Conservation (phyloP, 768 basidiomycete genomes). For the Lactarius akahatsu region DNA sequence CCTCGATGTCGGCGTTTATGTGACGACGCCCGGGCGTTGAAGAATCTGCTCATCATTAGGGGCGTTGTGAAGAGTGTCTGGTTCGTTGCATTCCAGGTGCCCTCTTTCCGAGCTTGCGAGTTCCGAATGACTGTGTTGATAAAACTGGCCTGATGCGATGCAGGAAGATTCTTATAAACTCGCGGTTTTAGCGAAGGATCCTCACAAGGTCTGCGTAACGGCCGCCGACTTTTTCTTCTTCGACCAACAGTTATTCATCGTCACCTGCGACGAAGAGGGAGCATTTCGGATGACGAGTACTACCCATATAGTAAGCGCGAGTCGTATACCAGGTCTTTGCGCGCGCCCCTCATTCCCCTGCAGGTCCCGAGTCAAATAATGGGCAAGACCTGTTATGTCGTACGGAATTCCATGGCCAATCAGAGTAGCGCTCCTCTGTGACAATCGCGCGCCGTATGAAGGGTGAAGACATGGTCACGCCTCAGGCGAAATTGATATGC, state of each 20-base stretch:
- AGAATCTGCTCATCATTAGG: too few relatives aligned
- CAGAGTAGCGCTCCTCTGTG: conserved; percentile 63
- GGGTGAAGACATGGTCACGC: too few relatives aligned
- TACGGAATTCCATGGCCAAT: conserved; percentile 77
- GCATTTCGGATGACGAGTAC: too few relatives aligned
- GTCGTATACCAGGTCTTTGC: background rate
- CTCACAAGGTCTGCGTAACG: conserved; percentile 57
- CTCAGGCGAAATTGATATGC: conserved; percentile 75
- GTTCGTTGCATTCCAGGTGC: conserved; percentile 92
- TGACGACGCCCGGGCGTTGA: conserved; percentile 81
- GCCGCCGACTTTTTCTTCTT: conserved; percentile 87
- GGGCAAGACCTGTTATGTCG: conserved; percentile 73
- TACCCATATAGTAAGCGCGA: too few relatives aligned
- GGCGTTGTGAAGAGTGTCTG: conserved; percentile 90
- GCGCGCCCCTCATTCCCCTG: conserved; percentile 3
- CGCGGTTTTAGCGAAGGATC: conserved; percentile 82
- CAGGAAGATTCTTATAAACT: conserved; percentile 98
- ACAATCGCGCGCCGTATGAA: conserved; percentile 72
- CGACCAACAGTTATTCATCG: conserved; percentile 64
- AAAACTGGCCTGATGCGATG: background rate
- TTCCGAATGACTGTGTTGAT: background rate
- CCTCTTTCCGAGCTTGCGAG: conserved; percentile 29
- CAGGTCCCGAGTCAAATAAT: conserved; percentile 89
- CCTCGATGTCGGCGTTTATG: conserved; percentile 91
- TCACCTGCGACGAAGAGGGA: too few relatives aligned